Percentiles rank a stretch among this genome's conserved stretches.
These are phyloP conservation scores for Saxispiralis lemnorum DNA, from an alignment of 495 filamentous ascomycete species.

Conservation along the genomic window DNA sequence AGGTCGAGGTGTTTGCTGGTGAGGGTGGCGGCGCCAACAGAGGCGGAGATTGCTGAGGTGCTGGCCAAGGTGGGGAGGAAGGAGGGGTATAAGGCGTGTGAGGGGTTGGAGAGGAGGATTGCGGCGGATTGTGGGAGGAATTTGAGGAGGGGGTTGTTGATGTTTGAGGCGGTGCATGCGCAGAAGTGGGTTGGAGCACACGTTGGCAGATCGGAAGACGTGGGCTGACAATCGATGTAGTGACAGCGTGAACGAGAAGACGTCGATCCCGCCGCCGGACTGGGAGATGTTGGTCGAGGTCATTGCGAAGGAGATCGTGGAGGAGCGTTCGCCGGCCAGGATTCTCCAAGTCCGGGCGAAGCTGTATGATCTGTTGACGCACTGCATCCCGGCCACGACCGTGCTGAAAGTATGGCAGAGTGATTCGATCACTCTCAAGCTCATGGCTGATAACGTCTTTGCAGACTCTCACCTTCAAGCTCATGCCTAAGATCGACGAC, in stretches of 20 bases:
- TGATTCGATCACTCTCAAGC: neutral
- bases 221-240: slow-evolving; percentile 27
- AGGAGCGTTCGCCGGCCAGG: slow-evolving; percentile 70
- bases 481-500: slow-evolving; percentile 74
- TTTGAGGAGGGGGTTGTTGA: slow-evolving; percentile 70
- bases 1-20: slow-evolving; percentile 75
- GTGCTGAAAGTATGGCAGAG: slow-evolving; percentile 63
- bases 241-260: slow-evolving; percentile 76
- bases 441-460: neutral
- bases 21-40: slow-evolving; percentile 74
- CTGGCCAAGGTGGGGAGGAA: slow-evolving; percentile 54
- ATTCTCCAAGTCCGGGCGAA: slow-evolving; percentile 77
- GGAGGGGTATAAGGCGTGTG: slow-evolving; percentile 56
- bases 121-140: slow-evolving; percentile 86
- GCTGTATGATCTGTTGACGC: slow-evolving; percentile 85
- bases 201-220: slow-evolving; percentile 8
- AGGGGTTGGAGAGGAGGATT: slow-evolving; percentile 61
- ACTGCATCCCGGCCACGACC: slow-evolving; percentile 87
- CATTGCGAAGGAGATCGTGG: slow-evolving; percentile 78
- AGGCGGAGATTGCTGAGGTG: slow-evolving; percentile 64
- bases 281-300: slow-evolving; percentile 83
- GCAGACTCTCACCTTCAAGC: slow-evolving; percentile 71
- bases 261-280: slow-evolving; percentile 80
- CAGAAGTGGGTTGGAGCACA: slow-evolving; percentile 52
- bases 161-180: slow-evolving; percentile 92